Evolutionary conservation across 2,329 filamentous ascomycete genomes (phyloP), one percentile per base, ranked within the genome.

Genomic region (Elsinoe batatas): DNA sequence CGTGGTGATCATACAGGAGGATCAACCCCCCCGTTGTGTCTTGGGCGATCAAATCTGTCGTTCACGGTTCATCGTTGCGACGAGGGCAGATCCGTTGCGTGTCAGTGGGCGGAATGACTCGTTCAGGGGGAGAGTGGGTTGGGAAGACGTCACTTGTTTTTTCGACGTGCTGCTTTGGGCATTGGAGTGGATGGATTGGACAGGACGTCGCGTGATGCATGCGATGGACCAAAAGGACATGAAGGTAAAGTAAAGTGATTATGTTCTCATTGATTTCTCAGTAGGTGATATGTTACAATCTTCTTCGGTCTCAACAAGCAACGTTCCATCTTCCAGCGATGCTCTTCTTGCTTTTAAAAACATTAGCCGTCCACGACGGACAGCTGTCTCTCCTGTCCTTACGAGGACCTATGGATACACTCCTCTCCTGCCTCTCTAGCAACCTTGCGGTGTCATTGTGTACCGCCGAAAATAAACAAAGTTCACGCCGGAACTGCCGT

Each of bases 401-500:
- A 22, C 18, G 18, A 44, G 40, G 40, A 30, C 26, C 44, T 49
- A 49, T 15, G 5, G 17, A 49, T 49, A 49, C 44, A 49, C 15
- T 44, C 13, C 40, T 30, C 26, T 15, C 15, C 38, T 8, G 5
- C 38, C 15, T 20, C 18, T 49, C 22, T 49, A 33, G 15, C 17
- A 5, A 30, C 26, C 26, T 30, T 8, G 7, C 26, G 26, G 26
- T 30, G 15, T 15, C 32, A 17, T 26, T 15, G 13, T n/a, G 13
- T 33, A 35, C 13, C 13, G 22, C 26, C n/a, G 5, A 15, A 33
- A 35, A 33, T 15, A 17, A 49, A 30, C 44, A 49, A 49, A 35
- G 44, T 49, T 35, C 44, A 35, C 44, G 44, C 32, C 44, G 44
- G 44, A 49, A 49, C 44, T 35, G 13, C 44, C 26, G 44, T 49